A percentile compares a stretch with the other conserved stretches of the same genome.
phyloP scores from a whole-genome alignment of 257 asterid species.

The Knoxia roxburghii region DNA sequence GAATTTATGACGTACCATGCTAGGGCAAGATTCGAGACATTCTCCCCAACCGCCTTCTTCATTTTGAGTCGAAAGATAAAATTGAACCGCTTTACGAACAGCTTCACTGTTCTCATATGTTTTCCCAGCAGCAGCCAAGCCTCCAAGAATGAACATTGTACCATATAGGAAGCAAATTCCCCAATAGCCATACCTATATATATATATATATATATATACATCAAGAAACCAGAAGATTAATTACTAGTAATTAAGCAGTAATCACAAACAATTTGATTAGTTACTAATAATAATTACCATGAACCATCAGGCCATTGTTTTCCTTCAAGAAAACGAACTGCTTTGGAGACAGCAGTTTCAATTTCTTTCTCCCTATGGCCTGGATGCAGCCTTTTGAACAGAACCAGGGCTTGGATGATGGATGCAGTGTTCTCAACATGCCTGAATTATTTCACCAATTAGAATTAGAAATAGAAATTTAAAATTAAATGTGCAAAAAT shows the following conservation, averaged over 20 bases:
- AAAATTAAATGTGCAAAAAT: background rate
- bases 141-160: slow-evolving; percentile 51
- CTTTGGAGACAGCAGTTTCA: slow-evolving; percentile 42
- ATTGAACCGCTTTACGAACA: slow-evolving; percentile 46
- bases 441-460: slow-evolving; percentile 34
- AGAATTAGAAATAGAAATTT: too few species aligned
- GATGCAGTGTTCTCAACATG: slow-evolving; percentile 58
- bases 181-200: slow-evolving; percentile 69
- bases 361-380: slow-evolving; percentile 65
- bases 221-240: too few species aligned
- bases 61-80: slow-evolving; percentile 52
- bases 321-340: slow-evolving; percentile 43
- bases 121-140: slow-evolving; percentile 50
- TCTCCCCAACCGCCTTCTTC: slow-evolving; percentile 95
- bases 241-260: too few species aligned
- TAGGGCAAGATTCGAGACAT: slow-evolving; percentile 68
- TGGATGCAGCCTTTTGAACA: slow-evolving; percentile 59
- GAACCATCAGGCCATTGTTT: slow-evolving; percentile 66
- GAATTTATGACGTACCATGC: slow-evolving; percentile 68
- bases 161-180: slow-evolving; percentile 76
- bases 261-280: too few species aligned
- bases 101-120: slow-evolving; percentile 47
- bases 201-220: background rate
- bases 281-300: too few species aligned
- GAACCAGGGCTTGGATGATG: slow-evolving; percentile 40